Percentiles rank a stretch among this genome's conserved stretches.
Evolutionary conservation across 1,139 yeast genomes (phyloP).

Genomic region (Magnusiomyces suaveolens): DNA sequence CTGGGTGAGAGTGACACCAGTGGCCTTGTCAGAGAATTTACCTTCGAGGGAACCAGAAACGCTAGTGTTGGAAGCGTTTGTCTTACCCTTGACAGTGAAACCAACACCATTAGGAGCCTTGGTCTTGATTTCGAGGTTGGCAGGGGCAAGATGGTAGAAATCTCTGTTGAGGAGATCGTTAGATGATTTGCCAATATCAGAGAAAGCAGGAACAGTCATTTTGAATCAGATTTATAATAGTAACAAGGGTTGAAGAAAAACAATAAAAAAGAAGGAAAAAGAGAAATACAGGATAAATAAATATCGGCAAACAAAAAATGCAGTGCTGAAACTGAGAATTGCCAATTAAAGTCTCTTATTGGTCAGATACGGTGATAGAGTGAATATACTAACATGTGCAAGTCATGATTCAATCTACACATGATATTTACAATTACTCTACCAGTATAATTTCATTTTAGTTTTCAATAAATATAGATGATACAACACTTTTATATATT

Average conservation of each 20-base stretch:
- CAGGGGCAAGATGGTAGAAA: slow-evolving; percentile 85
- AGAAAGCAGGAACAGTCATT: slow-evolving; percentile 34
- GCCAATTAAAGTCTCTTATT: too few species aligned
- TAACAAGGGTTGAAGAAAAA: not conserved
- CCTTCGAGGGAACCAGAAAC: slow-evolving; percentile 87
- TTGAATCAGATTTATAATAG: slow-evolving; percentile 9
- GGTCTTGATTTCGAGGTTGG: slow-evolving; percentile 82
- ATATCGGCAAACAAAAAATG: too few species aligned
- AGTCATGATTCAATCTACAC: too few species aligned
- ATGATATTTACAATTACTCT: too few species aligned
- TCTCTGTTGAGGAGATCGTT: slow-evolving; percentile 85
- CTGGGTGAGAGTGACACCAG: slow-evolving; percentile 90
- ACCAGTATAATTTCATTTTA: too few species aligned
- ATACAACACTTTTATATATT: too few species aligned
- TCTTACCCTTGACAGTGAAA: slow-evolving; percentile 90
- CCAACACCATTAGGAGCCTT: slow-evolving; percentile 94
- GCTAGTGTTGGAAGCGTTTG: slow-evolving; percentile 65
- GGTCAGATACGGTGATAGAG: too few species aligned
- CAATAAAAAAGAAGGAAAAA: not conserved
- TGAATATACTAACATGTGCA: too few species aligned
- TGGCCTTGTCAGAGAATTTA: slow-evolving; percentile 84
- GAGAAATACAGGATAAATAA: not conserved
- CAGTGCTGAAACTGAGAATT: too few species aligned
- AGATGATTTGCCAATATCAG: slow-evolving; percentile 83
- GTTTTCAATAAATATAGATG: too few species aligned